phyloP scores from a whole-genome alignment of 2,329 filamentous ascomycete species.

The Apiospora koreana region DNA sequence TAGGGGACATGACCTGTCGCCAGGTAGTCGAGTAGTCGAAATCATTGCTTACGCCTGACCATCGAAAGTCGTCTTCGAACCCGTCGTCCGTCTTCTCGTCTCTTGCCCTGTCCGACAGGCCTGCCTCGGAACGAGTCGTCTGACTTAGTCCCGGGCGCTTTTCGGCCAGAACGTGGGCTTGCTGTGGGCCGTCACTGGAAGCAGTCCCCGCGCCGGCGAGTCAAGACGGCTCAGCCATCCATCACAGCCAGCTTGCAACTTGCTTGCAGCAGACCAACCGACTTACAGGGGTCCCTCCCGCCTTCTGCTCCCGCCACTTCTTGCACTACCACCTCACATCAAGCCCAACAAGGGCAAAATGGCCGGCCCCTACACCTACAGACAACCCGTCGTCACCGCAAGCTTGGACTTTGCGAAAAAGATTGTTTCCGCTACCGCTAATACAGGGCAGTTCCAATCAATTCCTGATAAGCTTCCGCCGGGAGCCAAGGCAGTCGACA shows the following conservation, averaged over 20 bases:
- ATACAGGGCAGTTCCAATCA: background rate
- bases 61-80: background rate
- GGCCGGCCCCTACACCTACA: background rate
- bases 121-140: background rate
- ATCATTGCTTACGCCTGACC: background rate
- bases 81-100: background rate
- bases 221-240: conserved; percentile 5
- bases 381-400: background rate
- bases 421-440: background rate
- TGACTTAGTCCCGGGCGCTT: conserved; percentile 15
- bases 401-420: background rate
- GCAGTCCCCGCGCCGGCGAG: conserved; percentile 7
- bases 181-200: background rate
- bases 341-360: background rate
- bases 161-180: conserved; percentile 16
- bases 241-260: background rate
- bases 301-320: too few relatives aligned
- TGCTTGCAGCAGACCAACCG: too few relatives aligned
- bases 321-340: background rate
- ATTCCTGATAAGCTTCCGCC: background rate
- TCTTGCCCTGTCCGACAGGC: background rate
- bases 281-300: background rate
- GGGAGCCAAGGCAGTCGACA: conserved; percentile 1
- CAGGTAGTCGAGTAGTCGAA: background rate
- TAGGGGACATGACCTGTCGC: background rate